Conservation (phyloP, 139 green algal genomes). For the Astrephomene gubernaculifera region DNA sequence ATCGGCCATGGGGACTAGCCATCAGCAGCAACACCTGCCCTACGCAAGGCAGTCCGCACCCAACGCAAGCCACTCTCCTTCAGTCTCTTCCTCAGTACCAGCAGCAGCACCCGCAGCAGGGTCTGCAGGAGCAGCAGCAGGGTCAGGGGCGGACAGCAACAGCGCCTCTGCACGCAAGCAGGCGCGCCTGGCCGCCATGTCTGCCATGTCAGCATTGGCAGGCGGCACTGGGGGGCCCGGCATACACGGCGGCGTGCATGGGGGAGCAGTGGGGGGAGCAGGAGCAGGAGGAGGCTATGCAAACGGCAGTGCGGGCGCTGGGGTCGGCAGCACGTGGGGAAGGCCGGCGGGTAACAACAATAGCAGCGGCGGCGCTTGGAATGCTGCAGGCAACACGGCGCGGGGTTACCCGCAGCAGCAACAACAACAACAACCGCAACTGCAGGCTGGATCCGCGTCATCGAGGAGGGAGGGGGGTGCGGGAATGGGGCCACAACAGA, state of each 20-base stretch:
- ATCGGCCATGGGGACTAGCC: no score
- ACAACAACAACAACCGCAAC: neutral
- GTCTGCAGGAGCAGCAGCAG: neutral
- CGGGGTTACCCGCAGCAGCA: conserved; percentile 21
- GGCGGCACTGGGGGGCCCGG: conserved; percentile 53
- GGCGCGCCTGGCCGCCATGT: conserved; percentile 6
- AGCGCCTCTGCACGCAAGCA: neutral
- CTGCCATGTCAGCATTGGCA: conserved; percentile 61
- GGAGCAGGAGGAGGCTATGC: neutral
- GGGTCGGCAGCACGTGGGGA: neutral
- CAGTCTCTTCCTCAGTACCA: no score
- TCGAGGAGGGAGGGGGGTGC: no score
- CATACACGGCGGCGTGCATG: neutral
- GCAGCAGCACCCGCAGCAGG: neutral
- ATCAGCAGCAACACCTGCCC: no score
- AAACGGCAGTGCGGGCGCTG: neutral
- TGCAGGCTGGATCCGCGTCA: no score
- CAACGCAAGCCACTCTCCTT: no score
- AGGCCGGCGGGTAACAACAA: neutral
- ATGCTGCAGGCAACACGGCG: no score
- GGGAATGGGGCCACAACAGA: conserved; percentile 38
- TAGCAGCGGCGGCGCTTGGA: neutral
- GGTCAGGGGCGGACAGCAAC: neutral
- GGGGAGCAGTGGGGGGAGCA: neutral
- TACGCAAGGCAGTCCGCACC: no score